These are phyloP conservation scores for Casuarina glauca DNA, from an alignment of 306 rosid genomes.

Conservation along the genomic window DNA sequence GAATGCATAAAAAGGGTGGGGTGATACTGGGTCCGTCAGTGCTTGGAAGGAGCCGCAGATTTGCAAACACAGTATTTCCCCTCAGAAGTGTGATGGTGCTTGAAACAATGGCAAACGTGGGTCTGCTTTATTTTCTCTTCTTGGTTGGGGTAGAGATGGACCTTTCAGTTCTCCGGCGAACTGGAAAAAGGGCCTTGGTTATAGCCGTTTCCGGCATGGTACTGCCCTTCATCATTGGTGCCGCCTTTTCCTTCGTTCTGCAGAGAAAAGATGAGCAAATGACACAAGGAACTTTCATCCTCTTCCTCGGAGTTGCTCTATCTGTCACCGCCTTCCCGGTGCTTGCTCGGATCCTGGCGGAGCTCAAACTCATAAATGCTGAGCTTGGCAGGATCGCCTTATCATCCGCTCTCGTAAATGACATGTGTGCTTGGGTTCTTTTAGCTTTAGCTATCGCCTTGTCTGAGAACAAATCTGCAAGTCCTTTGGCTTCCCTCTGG, in stretches of 20 bases:
- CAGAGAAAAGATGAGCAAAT: background rate
- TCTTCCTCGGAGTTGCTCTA: conserved; percentile 72
- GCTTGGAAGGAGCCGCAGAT: conserved; percentile 43
- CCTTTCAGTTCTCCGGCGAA: conserved; percentile 51
- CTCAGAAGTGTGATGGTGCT: conserved; percentile 71
- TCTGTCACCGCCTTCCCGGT: conserved; percentile 83
- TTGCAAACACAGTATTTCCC: conserved; percentile 56
- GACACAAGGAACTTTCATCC: conserved; percentile 31
- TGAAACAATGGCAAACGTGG: conserved; percentile 73
- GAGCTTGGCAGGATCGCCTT: conserved; percentile 74
- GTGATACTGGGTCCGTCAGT: conserved; percentile 82
- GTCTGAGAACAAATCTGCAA: conserved; percentile 39
- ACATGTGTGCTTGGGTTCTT: conserved; percentile 84
- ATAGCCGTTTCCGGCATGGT: conserved; percentile 73
- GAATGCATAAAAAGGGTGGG: conserved; percentile 59
- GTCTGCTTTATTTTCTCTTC: conserved; percentile 73
- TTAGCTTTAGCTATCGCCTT: conserved; percentile 79
- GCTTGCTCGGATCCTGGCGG: conserved; percentile 71
- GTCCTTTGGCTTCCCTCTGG: conserved; percentile 72
- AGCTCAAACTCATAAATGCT: conserved; percentile 74
- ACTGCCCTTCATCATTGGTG: conserved; percentile 55
- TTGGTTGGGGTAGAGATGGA: conserved; percentile 88
- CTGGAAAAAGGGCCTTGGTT: conserved; percentile 51
- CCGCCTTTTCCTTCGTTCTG: conserved; percentile 36
- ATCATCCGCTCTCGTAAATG: conserved; percentile 69